A percentile compares a stretch with the other conserved stretches of the same genome.
These are phyloP conservation scores for Ailanthus altissimus DNA, from an alignment of 345 rosid species.

Conservation along the genomic window DNA sequence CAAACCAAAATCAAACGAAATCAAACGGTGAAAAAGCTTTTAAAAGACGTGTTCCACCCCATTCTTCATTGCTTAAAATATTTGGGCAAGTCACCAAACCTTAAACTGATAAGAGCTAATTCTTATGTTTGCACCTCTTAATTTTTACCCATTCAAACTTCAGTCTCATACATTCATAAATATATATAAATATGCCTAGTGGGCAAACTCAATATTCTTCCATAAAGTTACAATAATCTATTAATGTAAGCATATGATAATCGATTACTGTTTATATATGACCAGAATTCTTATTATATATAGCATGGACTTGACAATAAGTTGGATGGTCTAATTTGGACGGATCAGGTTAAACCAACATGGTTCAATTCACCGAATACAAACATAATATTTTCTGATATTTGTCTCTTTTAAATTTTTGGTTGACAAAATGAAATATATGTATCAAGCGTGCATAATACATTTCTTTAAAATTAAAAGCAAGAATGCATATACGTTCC, in stretches of 20 bases:
- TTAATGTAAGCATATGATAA: not conserved
- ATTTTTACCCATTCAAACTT: not conserved
- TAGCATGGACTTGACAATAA: not conserved
- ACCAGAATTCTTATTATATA: not conserved
- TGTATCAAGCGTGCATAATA: not conserved
- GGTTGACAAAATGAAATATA: not conserved
- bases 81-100: constrained; percentile 31
- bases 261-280: not conserved
- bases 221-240: not conserved
- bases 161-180: not conserved
- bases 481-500: constrained; percentile 21
- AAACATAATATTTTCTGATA: not conserved
- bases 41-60: not conserved
- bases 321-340: constrained; percentile 33
- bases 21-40: not conserved
- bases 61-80: constrained; percentile 11
- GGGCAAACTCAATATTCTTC: not conserved
- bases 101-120: constrained; percentile 24
- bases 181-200: not conserved
- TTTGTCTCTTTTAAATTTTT: not conserved
- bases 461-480: constrained; percentile 19
- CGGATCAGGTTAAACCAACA: constrained; percentile 23
- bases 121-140: not conserved
- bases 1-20: constrained; percentile 31
- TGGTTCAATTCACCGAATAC: not conserved